Evolutionary conservation across 2,329 filamentous ascomycete species (phyloP), one percentile per base, ranked within the genome.

Genomic region (Aotearoamyces nothofagi): DNA sequence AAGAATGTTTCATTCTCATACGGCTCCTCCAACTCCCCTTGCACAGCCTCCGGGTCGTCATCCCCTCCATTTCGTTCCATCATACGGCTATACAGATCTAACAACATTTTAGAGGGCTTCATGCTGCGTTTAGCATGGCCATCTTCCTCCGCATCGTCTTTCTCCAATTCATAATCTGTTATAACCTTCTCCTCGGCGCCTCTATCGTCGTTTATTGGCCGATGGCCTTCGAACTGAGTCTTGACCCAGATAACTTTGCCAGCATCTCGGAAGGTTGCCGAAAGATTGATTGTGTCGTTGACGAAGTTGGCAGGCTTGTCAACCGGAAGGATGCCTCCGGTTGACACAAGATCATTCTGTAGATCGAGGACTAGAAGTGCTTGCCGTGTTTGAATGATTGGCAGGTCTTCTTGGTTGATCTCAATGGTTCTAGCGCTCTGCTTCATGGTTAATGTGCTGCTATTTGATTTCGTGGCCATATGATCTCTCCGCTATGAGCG

Each of bases 181-280:
- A 51, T 42, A 22, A 51, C 41, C 27, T 27, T 44, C 25, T 51
- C 47, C 33, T 42, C 40, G 24, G 45, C 40, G 11, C 33, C 32
- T 5, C 31, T 53, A 33, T 63, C 61, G 12, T 65, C 65, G 26
- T 69, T 61, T 15, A 63, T 54, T 4, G 68, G 56, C 17, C 76
- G 66, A 17, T 65, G 62, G n/a, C 60, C 56, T 30, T 74, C 69
- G 44, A 79, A 90, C 39, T 78, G 63, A 23, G 78, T 84, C 33
- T 75, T 75, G 16, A 92, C 69, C 86, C 86, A 96, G 43, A 96
- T 72, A 16, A 96, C 67, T 44, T 74, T 66, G 15, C 77, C 77
- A 15, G 66, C 62, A 26, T 66, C 58, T 38, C 87, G 80, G 45
- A 96, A 93, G 10, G 66, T 66, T 8, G 67, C 65, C 23, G 76